A percentile compares a stretch with the other conserved stretches of the same genome.
Conservation (phyloP, 345 rosid genomes). For the Aurinia saxatilis region DNA sequence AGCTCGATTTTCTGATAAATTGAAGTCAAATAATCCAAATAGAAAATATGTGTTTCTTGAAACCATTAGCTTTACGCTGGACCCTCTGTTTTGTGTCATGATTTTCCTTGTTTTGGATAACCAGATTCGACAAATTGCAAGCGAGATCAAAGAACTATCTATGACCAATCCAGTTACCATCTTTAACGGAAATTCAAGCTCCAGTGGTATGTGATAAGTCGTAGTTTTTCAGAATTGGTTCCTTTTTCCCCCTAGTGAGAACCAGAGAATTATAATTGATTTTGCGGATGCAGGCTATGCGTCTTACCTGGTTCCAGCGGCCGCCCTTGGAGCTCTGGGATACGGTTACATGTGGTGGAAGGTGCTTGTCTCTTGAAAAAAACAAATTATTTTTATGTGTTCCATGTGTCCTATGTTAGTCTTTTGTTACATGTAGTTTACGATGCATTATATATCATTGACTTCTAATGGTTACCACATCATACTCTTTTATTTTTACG, state of each 20-base stretch:
- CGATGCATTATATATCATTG: constrained; percentile 1
- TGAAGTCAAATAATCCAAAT: neutral
- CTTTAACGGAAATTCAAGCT: constrained; percentile 52
- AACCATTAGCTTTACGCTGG: neutral
- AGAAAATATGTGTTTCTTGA: neutral
- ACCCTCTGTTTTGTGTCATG: neutral
- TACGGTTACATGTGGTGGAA: constrained; percentile 98
- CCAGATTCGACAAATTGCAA: constrained; percentile 74
- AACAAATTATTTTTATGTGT: neutral
- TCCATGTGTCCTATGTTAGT: neutral
- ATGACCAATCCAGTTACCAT: constrained; percentile 65
- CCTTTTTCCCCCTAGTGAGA: too few relatives aligned
- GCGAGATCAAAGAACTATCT: constrained; percentile 81
- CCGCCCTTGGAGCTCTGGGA: constrained; percentile 91
- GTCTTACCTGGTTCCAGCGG: constrained; percentile 85
- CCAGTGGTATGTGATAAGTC: constrained; percentile 34
- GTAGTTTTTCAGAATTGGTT: neutral
- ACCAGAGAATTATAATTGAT: neutral
- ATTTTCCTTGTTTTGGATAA: neutral
- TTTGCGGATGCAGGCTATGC: constrained; percentile 44
- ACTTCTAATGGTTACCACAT: neutral
- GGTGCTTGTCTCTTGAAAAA: constrained; percentile 30
- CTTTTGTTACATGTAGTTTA: neutral
- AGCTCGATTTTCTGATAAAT: neutral
- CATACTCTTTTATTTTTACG: constrained; percentile 12